phyloP scores from a whole-genome alignment of 805 yeast genomes.

The Barnettozyma pratensis region DNA sequence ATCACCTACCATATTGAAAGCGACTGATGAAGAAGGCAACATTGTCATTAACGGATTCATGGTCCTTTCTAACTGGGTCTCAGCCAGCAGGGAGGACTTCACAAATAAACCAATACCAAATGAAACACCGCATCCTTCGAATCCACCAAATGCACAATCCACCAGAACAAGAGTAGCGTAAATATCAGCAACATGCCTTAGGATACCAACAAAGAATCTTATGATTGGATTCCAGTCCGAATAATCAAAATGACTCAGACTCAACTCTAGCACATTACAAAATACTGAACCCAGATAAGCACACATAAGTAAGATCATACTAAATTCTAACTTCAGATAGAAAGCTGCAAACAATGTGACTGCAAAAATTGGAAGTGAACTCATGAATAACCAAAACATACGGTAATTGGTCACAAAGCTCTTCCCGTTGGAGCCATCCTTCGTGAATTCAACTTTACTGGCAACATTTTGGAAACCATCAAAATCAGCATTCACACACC shows the following conservation, averaged over 20 bases:
- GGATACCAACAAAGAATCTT: neutral
- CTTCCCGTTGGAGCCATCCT: neutral
- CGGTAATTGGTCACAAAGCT: neutral
- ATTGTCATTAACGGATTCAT: neutral
- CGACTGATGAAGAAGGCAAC: neutral
- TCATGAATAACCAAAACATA: neutral
- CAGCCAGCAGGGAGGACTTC: neutral
- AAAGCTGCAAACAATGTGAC: neutral
- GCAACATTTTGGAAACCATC: neutral
- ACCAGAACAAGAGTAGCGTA: neutral
- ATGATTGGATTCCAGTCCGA: neutral
- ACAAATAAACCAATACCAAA: neutral
- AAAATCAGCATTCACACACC: neutral
- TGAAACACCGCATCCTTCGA: neutral
- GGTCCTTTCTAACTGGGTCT: neutral
- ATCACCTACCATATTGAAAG: neutral
- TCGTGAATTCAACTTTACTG: neutral
- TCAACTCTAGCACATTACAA: neutral
- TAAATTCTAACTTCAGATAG: neutral
- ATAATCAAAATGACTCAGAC: neutral
- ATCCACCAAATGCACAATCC: neutral
- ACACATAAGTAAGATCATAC: neutral
- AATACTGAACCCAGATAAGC: neutral
- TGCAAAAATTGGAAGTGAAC: neutral
- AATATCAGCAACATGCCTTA: neutral